These are phyloP conservation scores for Rosa persica DNA, from an alignment of 306 rosid genomes.

Conservation along the genomic window DNA sequence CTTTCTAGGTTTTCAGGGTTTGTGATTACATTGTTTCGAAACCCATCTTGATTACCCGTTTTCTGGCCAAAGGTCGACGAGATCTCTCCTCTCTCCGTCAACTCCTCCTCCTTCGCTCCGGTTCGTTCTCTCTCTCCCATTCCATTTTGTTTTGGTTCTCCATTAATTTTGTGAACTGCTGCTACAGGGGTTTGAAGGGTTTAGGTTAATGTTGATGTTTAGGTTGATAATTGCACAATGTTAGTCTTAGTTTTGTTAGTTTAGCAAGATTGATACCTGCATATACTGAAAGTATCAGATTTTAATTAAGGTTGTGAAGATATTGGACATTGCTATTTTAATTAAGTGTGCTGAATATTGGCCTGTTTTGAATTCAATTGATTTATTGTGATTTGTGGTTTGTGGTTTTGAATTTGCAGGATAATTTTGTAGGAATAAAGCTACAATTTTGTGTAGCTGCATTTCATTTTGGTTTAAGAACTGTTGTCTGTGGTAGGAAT, in stretches of 20 bases:
- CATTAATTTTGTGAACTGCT: background rate
- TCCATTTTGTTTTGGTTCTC: background rate
- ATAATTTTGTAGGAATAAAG: slow-evolving; percentile 9
- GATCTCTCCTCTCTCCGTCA: slow-evolving; percentile 84
- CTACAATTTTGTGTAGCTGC: too few relatives aligned
- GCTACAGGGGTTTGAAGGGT: background rate
- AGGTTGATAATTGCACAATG: background rate
- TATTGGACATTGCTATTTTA: too few relatives aligned
- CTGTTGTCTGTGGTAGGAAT: too few relatives aligned
- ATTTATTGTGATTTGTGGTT: background rate
- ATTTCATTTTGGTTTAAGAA: too few relatives aligned
- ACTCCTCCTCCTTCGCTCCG: slow-evolving; percentile 54
- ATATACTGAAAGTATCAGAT: background rate
- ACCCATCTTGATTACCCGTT: slow-evolving; percentile 20
- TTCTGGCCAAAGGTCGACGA: slow-evolving; percentile 92
- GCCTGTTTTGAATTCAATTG: background rate
- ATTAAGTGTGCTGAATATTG: too few relatives aligned
- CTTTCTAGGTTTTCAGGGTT: too few relatives aligned
- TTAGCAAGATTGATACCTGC: background rate
- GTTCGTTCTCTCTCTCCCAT: slow-evolving; percentile 40
- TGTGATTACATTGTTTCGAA: too few relatives aligned
- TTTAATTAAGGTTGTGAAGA: background rate
- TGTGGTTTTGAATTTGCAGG: slow-evolving; percentile 43
- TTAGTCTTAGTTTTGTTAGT: background rate
- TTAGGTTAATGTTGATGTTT: background rate